Evolutionary conservation across 2,329 filamentous ascomycete genomes (phyloP), one percentile per base, ranked within the genome.

Genomic region (Macrophomina pseudophaseolina): DNA sequence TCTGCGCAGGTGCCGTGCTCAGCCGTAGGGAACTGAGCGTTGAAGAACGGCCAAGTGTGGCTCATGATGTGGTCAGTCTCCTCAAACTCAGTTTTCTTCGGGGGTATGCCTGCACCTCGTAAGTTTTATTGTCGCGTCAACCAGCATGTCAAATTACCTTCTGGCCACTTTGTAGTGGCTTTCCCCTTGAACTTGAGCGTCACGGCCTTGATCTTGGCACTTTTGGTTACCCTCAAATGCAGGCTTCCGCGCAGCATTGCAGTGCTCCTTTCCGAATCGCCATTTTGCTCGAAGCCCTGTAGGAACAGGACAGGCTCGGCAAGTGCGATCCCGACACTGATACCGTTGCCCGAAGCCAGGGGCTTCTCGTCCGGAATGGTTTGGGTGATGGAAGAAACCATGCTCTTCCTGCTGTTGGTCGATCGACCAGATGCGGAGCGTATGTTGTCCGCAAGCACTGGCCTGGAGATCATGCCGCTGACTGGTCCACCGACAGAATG

Each of bases 111-210:
- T 88, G 58, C 8, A 59, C 9, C n/a, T 11, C 16, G 52, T 65
- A 48, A 59, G 65, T 62, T 64, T 53, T 33, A 9, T 35, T n/a
- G 12, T 48, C 23, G 18, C 8, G 68, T 73, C 51, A 72, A 67
- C 54, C 33, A 33, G 30, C 28, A 51, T 56, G 32, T 12, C 30
- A 56, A 28, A 8, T 66, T 74, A 86, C 88, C 93, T 81, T 98
- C 95, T 16, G 95, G 94, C 95, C 95, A 99, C 75, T 97, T 93
- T 1, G 95, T 98, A 70, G 91, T 87, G 3, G 93, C 92, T 75
- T 89, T 90, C 35, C 94, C 95, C 48, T 90, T 87, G 71, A 99
- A 91, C 73, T 92, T 94, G 63, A 99, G 83, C 5, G 91, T 93
- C 30, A 99, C 87, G 4, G 92, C 90, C 82, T 97, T 97, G 71